A percentile compares a stretch with the other conserved stretches of the same genome.
phyloP scores from a whole-genome alignment of 1,139 yeast genomes.

The Candida buenavistaensis region DNA sequence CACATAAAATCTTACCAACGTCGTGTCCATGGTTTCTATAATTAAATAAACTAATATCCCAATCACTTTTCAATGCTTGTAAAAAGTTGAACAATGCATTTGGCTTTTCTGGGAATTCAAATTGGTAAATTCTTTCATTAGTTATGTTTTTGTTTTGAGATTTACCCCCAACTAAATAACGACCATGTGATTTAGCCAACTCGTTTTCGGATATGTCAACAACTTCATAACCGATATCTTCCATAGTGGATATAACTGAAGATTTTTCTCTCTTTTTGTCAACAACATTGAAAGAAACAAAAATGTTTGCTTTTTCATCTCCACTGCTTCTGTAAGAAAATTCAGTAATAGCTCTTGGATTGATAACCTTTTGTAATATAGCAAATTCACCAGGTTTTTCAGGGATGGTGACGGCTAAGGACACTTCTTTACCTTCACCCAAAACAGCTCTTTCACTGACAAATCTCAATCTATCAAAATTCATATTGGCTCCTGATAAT shows the following conservation, averaged over 20 bases:
- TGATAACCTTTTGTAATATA: conserved; percentile 68
- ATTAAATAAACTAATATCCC: conserved; percentile 94
- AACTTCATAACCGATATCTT: conserved; percentile 55
- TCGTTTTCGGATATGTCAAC: conserved; percentile 88
- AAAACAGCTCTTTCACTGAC: conserved; percentile 97
- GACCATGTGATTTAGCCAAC: conserved; percentile 92
- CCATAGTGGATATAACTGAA: conserved; percentile 39
- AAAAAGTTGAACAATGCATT: conserved; percentile 87
- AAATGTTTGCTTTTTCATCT: conserved; percentile 68
- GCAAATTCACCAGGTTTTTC: conserved; percentile 90
- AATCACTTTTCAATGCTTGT: conserved; percentile 65
- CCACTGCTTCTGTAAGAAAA: conserved; percentile 78
- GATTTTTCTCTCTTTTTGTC: conserved; percentile 61
- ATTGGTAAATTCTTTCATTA: conserved; percentile 75
- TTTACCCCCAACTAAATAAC: conserved; percentile 93
- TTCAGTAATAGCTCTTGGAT: conserved; percentile 90
- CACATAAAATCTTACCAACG: conserved; percentile 88
- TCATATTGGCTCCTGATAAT: conserved; percentile 96
- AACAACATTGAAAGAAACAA: conserved; percentile 81
- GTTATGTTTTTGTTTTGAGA: conserved; percentile 22
- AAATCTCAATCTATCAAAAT: conserved; percentile 91
- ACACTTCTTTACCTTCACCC: conserved; percentile 97
- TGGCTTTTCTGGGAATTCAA: conserved; percentile 97
- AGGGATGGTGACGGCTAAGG: conserved; percentile 85
- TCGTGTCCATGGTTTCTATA: conserved; percentile 97